Base-by-base conservation (phyloP, 2,329 filamentous ascomycete genomes). In the Anthostomella pinea region DNA sequence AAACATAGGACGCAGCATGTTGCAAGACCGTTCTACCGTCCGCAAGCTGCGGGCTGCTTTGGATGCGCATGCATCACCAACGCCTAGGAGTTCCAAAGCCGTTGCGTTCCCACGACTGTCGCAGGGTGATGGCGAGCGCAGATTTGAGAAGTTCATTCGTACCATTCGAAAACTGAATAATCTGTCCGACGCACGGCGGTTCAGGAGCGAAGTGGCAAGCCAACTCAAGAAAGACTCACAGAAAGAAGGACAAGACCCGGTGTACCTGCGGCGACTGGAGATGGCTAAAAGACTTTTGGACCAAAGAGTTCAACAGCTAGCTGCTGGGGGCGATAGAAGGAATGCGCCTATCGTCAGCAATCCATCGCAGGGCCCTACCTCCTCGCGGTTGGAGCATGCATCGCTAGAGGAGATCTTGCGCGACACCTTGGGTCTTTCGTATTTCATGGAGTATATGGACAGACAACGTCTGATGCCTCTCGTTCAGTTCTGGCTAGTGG, bases 361-460 rank as follows among this genome's bases (percentile, higher is more conserved):
- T 6, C 57, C 60, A 3, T 59, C 62, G 10, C 48, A 49, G 19
- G 34, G 30, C 17, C 57, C 62, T n/a, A 51, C 42, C 14, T 65
- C 75, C n/a, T 84, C 85, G 2, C 76, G 74, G 28, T 68, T 90
- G 24, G 83, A 89, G 46, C 85, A 85, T 51, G 83, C 84, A 6
- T 82, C 86, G 1, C 70, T 97, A 2, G 78, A 83, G 9, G 89
- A 97, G 48, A 73, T 98, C n/a, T 72, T 98, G 39, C 85, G 90
- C 49, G 89, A 94, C 61, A 79, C 93, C 3, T 85, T 91, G 1
- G 91, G 88, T 1, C 72, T 98, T 7, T 97, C 93, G 3, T 98
- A 95, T 59, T 97, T 98, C 66, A 98, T 98, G 93, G 93, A 98
- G 59, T 97, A 89, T 56, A 98, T 98, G 93, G 93, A 98, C 59